Conservation (phyloP, 345 rosid species). For the Brassica juncea region DNA sequence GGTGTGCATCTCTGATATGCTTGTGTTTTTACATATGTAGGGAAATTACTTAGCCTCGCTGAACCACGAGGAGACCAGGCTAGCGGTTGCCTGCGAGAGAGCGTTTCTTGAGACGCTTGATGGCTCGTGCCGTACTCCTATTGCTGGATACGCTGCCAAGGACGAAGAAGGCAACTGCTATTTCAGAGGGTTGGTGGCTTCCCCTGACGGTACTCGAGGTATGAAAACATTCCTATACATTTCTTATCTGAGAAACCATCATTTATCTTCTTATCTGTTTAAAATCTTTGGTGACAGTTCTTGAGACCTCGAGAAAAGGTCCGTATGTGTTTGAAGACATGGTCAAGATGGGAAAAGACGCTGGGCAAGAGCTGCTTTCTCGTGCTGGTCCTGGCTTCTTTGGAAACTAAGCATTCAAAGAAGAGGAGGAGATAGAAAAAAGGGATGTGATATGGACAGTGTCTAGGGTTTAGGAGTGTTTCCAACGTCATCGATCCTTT, state of each 20-base stretch:
- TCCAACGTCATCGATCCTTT: conserved; percentile 16
- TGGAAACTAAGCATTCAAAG: conserved; percentile 43
- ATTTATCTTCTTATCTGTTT: conserved; percentile 22
- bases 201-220: conserved; percentile 92
- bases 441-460: conserved; percentile 19
- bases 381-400: conserved; percentile 88
- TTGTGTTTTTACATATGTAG: conserved; percentile 42
- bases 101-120: conserved; percentile 82
- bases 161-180: conserved; percentile 77
- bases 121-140: conserved; percentile 98
- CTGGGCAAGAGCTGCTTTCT: conserved; percentile 87
- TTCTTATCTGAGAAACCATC: background rate
- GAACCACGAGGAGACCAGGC: conserved; percentile 92
- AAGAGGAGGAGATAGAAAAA: conserved; percentile 6
- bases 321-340: conserved; percentile 65
- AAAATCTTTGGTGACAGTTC: conserved; percentile 55
- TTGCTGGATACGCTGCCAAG: conserved; percentile 86
- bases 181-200: conserved; percentile 90
- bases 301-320: conserved; percentile 89
- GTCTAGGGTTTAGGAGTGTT: conserved; percentile 38
- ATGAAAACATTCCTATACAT: conserved; percentile 19
- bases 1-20: background rate
- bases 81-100: conserved; percentile 90
- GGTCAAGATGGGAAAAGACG: conserved; percentile 87
- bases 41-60: conserved; percentile 72